A percentile compares a stretch with the other conserved stretches of the same genome.
phyloP scores from a whole-genome alignment of 2,329 filamentous ascomycete species.

The Ceratocystis papillata region DNA sequence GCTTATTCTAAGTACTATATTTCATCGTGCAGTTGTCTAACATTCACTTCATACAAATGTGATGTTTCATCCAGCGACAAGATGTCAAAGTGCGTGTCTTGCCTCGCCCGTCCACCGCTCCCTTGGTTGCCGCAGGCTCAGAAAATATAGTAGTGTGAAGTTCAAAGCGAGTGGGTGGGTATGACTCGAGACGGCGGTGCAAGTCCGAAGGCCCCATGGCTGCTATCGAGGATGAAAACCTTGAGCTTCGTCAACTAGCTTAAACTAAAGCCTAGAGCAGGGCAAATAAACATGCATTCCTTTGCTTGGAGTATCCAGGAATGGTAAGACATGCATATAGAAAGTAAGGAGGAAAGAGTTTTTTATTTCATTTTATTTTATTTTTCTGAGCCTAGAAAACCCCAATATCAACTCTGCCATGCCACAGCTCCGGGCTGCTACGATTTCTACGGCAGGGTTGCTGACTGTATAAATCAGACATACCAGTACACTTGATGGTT shows the following conservation, averaged over 20 bases:
- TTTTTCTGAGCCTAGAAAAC: neutral
- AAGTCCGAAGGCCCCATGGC: slow-evolving; percentile 20
- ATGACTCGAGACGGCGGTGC: slow-evolving; percentile 23
- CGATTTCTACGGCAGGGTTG: neutral
- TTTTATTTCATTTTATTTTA: neutral
- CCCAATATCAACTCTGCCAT: neutral
- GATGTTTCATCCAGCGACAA: neutral
- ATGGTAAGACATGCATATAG: neutral
- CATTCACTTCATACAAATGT: neutral
- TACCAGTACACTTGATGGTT: neutral
- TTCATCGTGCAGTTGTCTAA: neutral
- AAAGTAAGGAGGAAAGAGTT: neutral
- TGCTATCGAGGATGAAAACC: slow-evolving; percentile 5
- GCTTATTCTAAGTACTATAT: neutral
- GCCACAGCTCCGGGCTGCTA: neutral
- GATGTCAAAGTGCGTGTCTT: neutral
- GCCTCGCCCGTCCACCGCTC: neutral
- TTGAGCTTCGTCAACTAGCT: neutral
- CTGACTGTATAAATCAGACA: neutral
- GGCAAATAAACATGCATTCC: neutral
- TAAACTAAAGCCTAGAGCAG: neutral
- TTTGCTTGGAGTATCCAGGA: neutral
- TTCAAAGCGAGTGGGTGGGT: neutral
- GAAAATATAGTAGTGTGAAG: neutral
- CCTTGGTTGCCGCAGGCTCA: neutral